Conservation (phyloP, 2,329 filamentous ascomycete genomes). For the Exophiala lecanii-corni region DNA sequence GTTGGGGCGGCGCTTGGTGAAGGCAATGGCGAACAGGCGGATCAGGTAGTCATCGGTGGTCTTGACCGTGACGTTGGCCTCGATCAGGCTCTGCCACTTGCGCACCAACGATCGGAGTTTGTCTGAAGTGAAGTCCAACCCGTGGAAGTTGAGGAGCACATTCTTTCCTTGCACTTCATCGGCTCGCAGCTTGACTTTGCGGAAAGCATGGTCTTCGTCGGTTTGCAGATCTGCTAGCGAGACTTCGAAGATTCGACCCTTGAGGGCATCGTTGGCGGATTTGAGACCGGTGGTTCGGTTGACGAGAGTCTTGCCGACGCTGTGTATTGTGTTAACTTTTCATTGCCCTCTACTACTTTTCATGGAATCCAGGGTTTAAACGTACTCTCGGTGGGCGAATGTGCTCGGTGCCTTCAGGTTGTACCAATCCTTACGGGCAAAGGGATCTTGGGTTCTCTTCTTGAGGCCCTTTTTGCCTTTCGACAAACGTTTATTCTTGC, state of each 20-base stretch:
- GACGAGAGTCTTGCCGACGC: conserved; percentile 99
- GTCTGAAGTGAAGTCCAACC: conserved; percentile 99
- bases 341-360: too few species aligned
- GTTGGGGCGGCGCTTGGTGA: conserved; percentile 98
- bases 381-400: conserved; percentile 96
- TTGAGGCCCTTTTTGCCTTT: conserved; percentile 99
- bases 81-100: conserved; percentile 99
- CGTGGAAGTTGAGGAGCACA: conserved; percentile 99
- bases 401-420: conserved; percentile 96
- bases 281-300: conserved; percentile 99
- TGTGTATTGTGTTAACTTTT: conserved; percentile 49
- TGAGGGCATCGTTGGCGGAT: conserved; percentile 99
- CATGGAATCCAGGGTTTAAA: too few species aligned
- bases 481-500: conserved; percentile 99
- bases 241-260: conserved; percentile 98
- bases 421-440: conserved; percentile 99
- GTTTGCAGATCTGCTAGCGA: conserved; percentile 98
- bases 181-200: conserved; percentile 97
- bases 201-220: conserved; percentile 99
- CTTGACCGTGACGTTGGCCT: conserved; percentile 99
- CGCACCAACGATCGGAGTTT: conserved; percentile 98
- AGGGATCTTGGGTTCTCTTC: conserved; percentile 98
- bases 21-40: conserved; percentile 97
- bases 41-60: conserved; percentile 99
- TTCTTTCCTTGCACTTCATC: conserved; percentile 99